Evolutionary conservation across 805 yeast species (phyloP).

Genomic region (Allodekkera sacchari): DNA sequence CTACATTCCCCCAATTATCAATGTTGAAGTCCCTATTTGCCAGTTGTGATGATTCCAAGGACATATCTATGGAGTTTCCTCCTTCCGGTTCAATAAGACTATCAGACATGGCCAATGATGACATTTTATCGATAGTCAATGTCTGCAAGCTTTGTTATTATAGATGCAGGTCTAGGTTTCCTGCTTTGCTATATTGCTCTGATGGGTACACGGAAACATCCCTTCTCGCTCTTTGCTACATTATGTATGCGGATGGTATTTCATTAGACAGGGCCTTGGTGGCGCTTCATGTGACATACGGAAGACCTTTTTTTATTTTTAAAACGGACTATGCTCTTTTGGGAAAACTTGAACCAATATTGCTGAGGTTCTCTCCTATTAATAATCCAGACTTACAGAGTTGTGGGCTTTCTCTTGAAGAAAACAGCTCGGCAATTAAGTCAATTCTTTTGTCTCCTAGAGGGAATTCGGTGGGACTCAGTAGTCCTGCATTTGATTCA

Average conservation of each 20-base stretch:
- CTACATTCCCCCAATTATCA: constrained; percentile 39
- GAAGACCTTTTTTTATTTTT: constrained; percentile 80
- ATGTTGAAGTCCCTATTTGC: constrained; percentile 25
- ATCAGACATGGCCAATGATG: constrained; percentile 58
- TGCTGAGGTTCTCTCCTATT: constrained; percentile 53
- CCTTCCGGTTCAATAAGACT: constrained; percentile 78
- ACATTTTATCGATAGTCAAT: constrained; percentile 55
- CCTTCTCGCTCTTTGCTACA: constrained; percentile 58
- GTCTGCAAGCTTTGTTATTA: constrained; percentile 59
- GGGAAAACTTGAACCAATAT: constrained; percentile 52
- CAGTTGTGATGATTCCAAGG: constrained; percentile 10
- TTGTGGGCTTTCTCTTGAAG: constrained; percentile 11
- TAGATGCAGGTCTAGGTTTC: constrained; percentile 26
- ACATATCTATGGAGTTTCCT: constrained; percentile 53
- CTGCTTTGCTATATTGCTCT: constrained; percentile 62
- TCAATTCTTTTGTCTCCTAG: constrained; percentile 16
- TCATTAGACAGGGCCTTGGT: constrained; percentile 58
- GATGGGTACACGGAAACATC: constrained; percentile 94
- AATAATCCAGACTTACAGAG: constrained; percentile 1
- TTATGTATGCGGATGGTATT: constrained; percentile 60
- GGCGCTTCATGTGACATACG: constrained; percentile 50
- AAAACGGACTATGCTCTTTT: constrained; percentile 64
- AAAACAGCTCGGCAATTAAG: constrained; percentile 13
- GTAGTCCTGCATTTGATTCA: constrained; percentile 4
- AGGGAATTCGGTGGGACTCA: background rate